Evolutionary conservation across 176 grass and related monocot species (phyloP), one percentile per base, ranked within the genome.

Genomic region (Carex myosuroides): DNA sequence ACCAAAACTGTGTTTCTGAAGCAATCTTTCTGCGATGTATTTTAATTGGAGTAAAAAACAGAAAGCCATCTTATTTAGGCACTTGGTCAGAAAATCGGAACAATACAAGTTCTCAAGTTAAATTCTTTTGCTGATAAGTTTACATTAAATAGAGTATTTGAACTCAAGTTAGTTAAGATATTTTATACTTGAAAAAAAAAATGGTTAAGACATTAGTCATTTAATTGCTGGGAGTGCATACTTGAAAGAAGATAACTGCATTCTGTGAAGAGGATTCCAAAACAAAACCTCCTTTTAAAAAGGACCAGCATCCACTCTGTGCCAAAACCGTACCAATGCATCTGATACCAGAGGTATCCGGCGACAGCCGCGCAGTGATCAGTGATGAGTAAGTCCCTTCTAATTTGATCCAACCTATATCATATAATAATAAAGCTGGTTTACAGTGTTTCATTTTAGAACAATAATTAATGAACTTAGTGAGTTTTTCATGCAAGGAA

Each of bases 241-340:
- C 94, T 87, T 97, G 89, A 54, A 97, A 92, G 81, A 94, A 92
- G 77, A 94, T 90, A 63, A 91, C 80, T 0, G 91, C 84, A 77
- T 80, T 85, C 80, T 93, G 89, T 8, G 94, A 88, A 4, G 91
- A 85, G 83, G 11, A 87, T 76, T 97, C 94, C 21, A 97, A 87
- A 50, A 80, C 70, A 80, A 97, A 93, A 54, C 94, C 94, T 2
- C 94, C 91, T 83, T 97, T 97, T 52, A 97, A 83, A 69, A 97
- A 97, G 56, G 94, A 88, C 94, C 94, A 97, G 81, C 94, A 97
- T 56, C 92, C 87, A 85, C 54, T 97, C 81, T 88, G 87, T 48
- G 94, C 94, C 1, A 84, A 83, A 18, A 91, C 91, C 24, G 94
- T 97, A 37, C 91, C 94, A 68, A 93, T 90, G 87, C 94, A 97